phyloP scores from a whole-genome alignment of 257 asterid species.

The Solanum megistacrolobum region DNA sequence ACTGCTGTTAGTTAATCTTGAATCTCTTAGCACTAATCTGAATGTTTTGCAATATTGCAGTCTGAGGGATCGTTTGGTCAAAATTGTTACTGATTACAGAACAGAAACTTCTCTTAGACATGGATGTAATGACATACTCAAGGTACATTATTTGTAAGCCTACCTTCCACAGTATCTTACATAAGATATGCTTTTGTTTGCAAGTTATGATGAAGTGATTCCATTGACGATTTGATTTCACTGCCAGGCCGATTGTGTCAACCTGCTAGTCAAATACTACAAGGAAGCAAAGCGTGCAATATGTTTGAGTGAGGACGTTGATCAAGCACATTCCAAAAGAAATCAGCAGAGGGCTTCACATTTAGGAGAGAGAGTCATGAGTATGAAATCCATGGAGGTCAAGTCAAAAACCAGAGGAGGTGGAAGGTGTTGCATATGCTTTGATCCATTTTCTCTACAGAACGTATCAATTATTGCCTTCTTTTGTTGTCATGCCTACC shows the following conservation, averaged over 20 bases:
- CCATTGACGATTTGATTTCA: background rate
- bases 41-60: conserved; percentile 26
- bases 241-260: conserved; percentile 86
- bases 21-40: background rate
- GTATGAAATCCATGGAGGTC: conserved; percentile 48
- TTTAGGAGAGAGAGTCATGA: conserved; percentile 31
- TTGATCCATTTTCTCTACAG: conserved; percentile 77
- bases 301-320: conserved; percentile 68
- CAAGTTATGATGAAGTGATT: background rate
- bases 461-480: conserved; percentile 52
- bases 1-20: background rate
- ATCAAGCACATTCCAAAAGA: conserved; percentile 39
- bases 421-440: conserved; percentile 91
- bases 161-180: background rate
- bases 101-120: conserved; percentile 95
- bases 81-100: conserved; percentile 89
- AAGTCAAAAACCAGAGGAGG: conserved; percentile 81
- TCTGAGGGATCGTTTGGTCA: conserved; percentile 89
- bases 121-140: conserved; percentile 89
- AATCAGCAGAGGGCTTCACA: conserved; percentile 28
- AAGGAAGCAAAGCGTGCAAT: conserved; percentile 91
- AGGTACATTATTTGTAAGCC: conserved; percentile 34
- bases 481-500: conserved; percentile 97
- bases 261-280: conserved; percentile 70
- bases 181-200: background rate